Evolutionary conservation across 331 rosid genomes (phyloP).

Genomic region (Quercus tomentella): DNA sequence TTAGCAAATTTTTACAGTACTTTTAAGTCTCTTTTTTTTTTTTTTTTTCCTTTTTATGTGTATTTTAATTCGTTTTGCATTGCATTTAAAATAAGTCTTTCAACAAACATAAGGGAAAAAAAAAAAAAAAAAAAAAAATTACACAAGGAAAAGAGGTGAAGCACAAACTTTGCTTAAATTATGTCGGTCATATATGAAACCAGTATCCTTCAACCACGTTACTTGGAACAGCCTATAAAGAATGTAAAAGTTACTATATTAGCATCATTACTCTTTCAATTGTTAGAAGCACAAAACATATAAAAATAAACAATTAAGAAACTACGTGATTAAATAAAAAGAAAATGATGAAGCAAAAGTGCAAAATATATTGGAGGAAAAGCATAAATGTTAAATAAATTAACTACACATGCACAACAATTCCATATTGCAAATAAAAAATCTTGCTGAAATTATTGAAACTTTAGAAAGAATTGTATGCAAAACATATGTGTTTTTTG

Average conservation of each 20-base stretch:
- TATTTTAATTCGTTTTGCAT: background rate
- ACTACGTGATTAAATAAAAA: background rate
- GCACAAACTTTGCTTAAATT: conserved; percentile 78
- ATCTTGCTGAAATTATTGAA: background rate
- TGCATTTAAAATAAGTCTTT: conserved; percentile 5
- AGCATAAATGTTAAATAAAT: background rate
- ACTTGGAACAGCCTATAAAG: conserved; percentile 85
- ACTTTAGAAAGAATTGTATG: background rate
- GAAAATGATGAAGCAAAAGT: background rate
- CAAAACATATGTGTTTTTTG: too few species aligned
- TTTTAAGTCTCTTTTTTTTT: background rate
- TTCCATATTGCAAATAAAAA: background rate
- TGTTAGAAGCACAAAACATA: background rate
- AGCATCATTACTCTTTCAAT: conserved; percentile 24
- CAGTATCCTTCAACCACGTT: conserved; percentile 72
- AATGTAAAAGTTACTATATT: conserved; percentile 27
- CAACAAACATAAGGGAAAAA: conserved; percentile 14
- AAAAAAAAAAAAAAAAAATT: conserved; percentile 17
- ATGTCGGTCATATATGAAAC: conserved; percentile 74
- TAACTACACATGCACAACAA: background rate
- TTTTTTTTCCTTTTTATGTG: background rate
- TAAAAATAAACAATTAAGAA: background rate
- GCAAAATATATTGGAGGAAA: background rate
- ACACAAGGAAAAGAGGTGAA: conserved; percentile 33
- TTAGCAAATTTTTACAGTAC: background rate